These are phyloP conservation scores for Pseudonitzschia delicatissima DNA, from an alignment of 108 stramenopile species.

Conservation along the genomic window DNA sequence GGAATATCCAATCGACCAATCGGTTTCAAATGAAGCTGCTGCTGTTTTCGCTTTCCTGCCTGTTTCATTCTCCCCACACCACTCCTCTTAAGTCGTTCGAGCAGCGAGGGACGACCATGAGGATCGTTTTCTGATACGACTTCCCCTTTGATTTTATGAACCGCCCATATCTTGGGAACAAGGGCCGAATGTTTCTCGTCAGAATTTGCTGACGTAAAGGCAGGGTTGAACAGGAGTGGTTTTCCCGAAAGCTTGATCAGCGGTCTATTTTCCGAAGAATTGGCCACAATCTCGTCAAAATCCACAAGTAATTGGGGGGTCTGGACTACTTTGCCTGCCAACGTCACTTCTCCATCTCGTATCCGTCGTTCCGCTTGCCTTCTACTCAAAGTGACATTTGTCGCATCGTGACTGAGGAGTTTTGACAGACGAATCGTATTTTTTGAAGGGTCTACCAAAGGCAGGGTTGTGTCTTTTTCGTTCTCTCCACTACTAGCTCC, in stretches of 20 bases:
- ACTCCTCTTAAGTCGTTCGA: constrained; percentile 59
- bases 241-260: constrained; percentile 58
- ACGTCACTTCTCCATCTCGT: constrained; percentile 48
- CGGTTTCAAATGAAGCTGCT: constrained; percentile 58
- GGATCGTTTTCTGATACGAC: constrained; percentile 75
- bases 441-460: not conserved
- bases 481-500: not conserved
- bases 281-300: constrained; percentile 8
- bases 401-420: constrained; percentile 13
- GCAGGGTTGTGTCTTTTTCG: not conserved
- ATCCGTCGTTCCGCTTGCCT: constrained; percentile 68
- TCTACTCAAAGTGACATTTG: constrained; percentile 33
- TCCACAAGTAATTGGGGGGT: constrained; percentile 35
- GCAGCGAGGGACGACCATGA: constrained; percentile 61
- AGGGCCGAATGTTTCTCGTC: not conserved
- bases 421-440: constrained; percentile 20
- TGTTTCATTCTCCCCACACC: constrained; percentile 53
- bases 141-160: constrained; percentile 72
- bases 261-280: not conserved
- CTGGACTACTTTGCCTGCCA: constrained; percentile 48
- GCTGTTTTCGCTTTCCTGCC: constrained; percentile 6
- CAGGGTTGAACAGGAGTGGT: constrained; percentile 2
- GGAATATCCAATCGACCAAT: constrained; percentile 78
- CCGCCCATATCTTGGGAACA: constrained; percentile 48
- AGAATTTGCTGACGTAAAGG: not conserved